These are phyloP conservation scores for Fraxinus albicans DNA, from an alignment of 305 asterid species.

Conservation along the genomic window DNA sequence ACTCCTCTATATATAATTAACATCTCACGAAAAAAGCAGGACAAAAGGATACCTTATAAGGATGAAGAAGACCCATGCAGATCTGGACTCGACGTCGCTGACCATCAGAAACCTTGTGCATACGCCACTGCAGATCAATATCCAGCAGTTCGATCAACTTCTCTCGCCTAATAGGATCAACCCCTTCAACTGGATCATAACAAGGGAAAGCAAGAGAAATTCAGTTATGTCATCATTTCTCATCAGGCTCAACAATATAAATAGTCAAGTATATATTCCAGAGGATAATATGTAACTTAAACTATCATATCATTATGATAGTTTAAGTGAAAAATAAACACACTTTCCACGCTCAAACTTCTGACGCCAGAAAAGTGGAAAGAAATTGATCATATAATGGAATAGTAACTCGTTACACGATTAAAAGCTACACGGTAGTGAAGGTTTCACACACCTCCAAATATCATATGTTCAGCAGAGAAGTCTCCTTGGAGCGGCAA, in stretches of 20 bases:
- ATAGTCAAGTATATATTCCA: constrained; percentile 10
- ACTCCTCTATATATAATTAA: neutral
- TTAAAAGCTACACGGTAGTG: neutral
- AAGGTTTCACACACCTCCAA: constrained; percentile 67
- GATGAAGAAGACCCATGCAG: constrained; percentile 98
- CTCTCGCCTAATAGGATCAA: constrained; percentile 83
- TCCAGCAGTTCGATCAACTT: constrained; percentile 82
- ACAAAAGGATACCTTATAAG: constrained; percentile 60
- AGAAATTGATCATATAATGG: neutral
- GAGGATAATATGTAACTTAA: neutral
- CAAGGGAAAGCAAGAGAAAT: constrained; percentile 16
- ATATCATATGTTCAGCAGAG: constrained; percentile 99
- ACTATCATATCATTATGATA: neutral
- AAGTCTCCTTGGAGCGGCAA: constrained; percentile 98
- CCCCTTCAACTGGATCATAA: constrained; percentile 80
- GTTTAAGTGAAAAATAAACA: neutral
- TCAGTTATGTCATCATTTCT: constrained; percentile 5
- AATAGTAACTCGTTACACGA: neutral
- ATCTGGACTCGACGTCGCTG: constrained; percentile 97
- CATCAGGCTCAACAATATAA: constrained; percentile 12
- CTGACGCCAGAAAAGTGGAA: constrained; percentile 2
- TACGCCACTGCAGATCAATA: constrained; percentile 88
- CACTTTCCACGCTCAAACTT: neutral
- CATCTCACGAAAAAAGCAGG: constrained; percentile 14
- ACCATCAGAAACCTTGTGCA: constrained; percentile 99